phyloP scores from a whole-genome alignment of 805 yeast genomes.

The Lachancea cidri region DNA sequence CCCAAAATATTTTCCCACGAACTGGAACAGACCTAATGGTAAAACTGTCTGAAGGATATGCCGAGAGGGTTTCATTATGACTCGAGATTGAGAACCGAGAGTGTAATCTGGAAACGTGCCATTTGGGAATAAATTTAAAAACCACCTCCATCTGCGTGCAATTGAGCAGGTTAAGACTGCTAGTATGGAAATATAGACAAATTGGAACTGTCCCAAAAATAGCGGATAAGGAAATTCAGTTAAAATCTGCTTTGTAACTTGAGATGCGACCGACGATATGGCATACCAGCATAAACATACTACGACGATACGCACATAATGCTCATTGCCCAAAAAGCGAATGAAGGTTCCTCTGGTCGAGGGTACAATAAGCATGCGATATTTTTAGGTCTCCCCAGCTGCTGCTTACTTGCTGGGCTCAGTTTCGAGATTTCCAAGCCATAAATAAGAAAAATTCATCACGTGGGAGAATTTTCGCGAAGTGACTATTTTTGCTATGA shows the following conservation, averaged over 20 bases:
- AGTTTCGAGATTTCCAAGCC: too few species aligned
- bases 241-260: slow-evolving; percentile 53
- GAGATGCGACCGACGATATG: slow-evolving; percentile 60
- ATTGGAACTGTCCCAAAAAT: slow-evolving; percentile 61
- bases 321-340: background rate
- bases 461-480: background rate
- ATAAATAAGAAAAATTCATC: background rate
- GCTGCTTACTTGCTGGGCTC: too few species aligned
- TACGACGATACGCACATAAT: slow-evolving; percentile 7
- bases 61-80: slow-evolving; percentile 31
- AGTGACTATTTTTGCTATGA: too few species aligned
- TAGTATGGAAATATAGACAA: slow-evolving; percentile 44
- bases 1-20: slow-evolving; percentile 56
- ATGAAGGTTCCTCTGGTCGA: background rate
- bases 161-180: slow-evolving; percentile 37
- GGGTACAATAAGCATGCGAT: background rate
- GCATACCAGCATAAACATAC: slow-evolving; percentile 57
- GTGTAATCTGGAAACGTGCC: slow-evolving; percentile 47
- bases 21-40: slow-evolving; percentile 64
- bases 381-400: background rate
- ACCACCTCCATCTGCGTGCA: slow-evolving; percentile 30
- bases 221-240: slow-evolving; percentile 54
- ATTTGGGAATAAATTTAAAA: slow-evolving; percentile 41
- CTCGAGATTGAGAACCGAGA: slow-evolving; percentile 6
- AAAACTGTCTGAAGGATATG: slow-evolving; percentile 45